These are phyloP conservation scores for Heterobasidion occidentale DNA, from an alignment of 1,284 basidiomycete species.

Conservation along the genomic window DNA sequence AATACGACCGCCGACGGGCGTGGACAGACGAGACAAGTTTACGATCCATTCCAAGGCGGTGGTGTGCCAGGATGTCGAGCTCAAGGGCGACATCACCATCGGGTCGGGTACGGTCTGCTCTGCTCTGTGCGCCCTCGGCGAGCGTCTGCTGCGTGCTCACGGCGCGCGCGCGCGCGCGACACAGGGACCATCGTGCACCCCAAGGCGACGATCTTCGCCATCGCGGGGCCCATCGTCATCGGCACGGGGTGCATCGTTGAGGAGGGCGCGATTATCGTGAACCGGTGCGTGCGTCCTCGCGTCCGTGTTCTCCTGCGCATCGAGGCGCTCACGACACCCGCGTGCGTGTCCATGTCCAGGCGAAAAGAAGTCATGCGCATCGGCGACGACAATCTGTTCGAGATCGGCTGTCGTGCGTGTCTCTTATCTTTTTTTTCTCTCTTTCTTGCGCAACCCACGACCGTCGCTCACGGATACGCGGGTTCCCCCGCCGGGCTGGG, in stretches of 20 bases:
- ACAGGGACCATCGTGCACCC: constrained; percentile 88
- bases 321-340: neutral
- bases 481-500: neutral
- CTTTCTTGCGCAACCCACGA: constrained; percentile 2
- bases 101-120: constrained; percentile 48
- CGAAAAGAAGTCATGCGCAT: constrained; percentile 83
- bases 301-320: constrained; percentile 1
- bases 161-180: neutral
- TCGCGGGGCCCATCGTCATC: constrained; percentile 81
- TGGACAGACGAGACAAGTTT: constrained; percentile 64
- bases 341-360: constrained; percentile 28
- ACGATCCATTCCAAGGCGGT: constrained; percentile 77
- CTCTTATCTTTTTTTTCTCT: constrained; percentile 2
- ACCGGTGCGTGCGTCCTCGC: constrained; percentile 40
- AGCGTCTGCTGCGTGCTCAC: neutral
- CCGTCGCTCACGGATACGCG: constrained; percentile 1
- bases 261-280: constrained; percentile 83
- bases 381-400: constrained; percentile 89
- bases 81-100: constrained; percentile 88
- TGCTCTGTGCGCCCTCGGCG: neutral
- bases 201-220: constrained; percentile 84
- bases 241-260: constrained; percentile 89
- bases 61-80: constrained; percentile 81
- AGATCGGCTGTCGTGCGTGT: constrained; percentile 80
- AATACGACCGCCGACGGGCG: neutral